Conservation (phyloP, 2,329 filamentous ascomycete genomes). For the Chaetomium olivaceum region DNA sequence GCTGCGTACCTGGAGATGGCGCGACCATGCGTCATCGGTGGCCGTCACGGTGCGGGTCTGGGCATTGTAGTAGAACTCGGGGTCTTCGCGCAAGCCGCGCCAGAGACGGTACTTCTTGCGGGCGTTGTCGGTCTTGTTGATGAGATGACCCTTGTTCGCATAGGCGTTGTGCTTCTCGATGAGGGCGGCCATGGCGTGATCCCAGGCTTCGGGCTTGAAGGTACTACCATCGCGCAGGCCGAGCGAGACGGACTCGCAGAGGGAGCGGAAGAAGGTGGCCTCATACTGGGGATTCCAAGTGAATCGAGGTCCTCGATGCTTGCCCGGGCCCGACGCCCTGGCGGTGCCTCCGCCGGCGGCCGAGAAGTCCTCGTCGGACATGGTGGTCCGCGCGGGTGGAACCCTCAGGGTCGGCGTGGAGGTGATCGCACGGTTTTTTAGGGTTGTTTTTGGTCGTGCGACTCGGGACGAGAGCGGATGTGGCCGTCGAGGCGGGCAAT, state of each 20-base stretch:
- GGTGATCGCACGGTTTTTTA: neutral
- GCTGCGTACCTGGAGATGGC: slow-evolving; percentile 56
- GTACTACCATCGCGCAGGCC: slow-evolving; percentile 59
- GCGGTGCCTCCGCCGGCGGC: slow-evolving; percentile 21
- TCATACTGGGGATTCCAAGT: slow-evolving; percentile 62
- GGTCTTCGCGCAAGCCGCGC: slow-evolving; percentile 59
- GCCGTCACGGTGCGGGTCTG: slow-evolving; percentile 54
- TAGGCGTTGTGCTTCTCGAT: slow-evolving; percentile 57
- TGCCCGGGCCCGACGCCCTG: slow-evolving; percentile 29
- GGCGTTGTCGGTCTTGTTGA: slow-evolving; percentile 65
- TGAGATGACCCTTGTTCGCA: slow-evolving; percentile 61
- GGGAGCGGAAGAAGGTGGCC: slow-evolving; percentile 60
- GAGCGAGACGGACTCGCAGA: slow-evolving; percentile 59
- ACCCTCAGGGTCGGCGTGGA: slow-evolving; percentile 2
- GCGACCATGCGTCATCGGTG: slow-evolving; percentile 57
- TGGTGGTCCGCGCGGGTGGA: slow-evolving; percentile 27
- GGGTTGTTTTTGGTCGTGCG: neutral
- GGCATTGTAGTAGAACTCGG: slow-evolving; percentile 57
- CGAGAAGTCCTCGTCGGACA: slow-evolving; percentile 40
- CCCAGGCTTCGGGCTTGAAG: slow-evolving; percentile 64
- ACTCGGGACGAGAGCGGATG: slow-evolving; percentile 9
- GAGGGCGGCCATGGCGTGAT: slow-evolving; percentile 56
- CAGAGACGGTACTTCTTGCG: slow-evolving; percentile 64
- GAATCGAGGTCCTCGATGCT: slow-evolving; percentile 51
- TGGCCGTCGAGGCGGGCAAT: slow-evolving; percentile 4